phyloP scores from a whole-genome alignment of 495 filamentous ascomycete genomes.

The Venustampulla echinocandica region DNA sequence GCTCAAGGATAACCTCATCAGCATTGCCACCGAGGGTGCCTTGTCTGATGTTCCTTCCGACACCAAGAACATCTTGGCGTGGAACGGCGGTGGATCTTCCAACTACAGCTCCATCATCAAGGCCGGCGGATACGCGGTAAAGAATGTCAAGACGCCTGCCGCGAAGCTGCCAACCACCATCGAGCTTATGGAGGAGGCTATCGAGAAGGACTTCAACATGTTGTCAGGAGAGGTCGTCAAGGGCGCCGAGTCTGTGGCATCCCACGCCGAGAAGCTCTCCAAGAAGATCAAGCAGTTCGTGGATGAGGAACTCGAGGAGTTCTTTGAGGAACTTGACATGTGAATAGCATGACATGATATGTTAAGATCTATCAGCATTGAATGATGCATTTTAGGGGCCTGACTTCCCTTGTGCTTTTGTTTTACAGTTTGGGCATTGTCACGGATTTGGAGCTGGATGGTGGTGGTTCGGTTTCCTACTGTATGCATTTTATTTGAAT shows the following conservation, averaged over 20 bases:
- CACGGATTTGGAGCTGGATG: no score
- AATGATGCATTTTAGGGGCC: slow-evolving; percentile 7
- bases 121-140: slow-evolving; percentile 50
- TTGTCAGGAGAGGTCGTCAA: slow-evolving; percentile 45
- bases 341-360: slow-evolving; percentile 11
- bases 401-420: slow-evolving; percentile 8
- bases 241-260: slow-evolving; percentile 33
- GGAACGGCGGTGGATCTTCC: slow-evolving; percentile 92
- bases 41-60: slow-evolving; percentile 77
- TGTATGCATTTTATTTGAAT: slow-evolving; percentile 25
- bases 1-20: slow-evolving; percentile 81
- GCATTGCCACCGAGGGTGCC: slow-evolving; percentile 69
- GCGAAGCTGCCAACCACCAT: slow-evolving; percentile 29
- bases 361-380: slow-evolving; percentile 10
- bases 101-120: slow-evolving; percentile 84
- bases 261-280: slow-evolving; percentile 47
- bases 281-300: slow-evolving; percentile 48
- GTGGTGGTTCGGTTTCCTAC: slow-evolving; percentile 19
- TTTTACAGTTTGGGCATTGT: slow-evolving; percentile 19
- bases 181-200: slow-evolving; percentile 51
- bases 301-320: slow-evolving; percentile 57
- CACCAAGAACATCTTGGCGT: slow-evolving; percentile 84
- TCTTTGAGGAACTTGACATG: slow-evolving; percentile 44
- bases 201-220: slow-evolving; percentile 48
- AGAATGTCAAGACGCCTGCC: slow-evolving; percentile 24